Base-by-base conservation (phyloP, 257 asterid genomes). In the Cynanchum wilfordii region DNA sequence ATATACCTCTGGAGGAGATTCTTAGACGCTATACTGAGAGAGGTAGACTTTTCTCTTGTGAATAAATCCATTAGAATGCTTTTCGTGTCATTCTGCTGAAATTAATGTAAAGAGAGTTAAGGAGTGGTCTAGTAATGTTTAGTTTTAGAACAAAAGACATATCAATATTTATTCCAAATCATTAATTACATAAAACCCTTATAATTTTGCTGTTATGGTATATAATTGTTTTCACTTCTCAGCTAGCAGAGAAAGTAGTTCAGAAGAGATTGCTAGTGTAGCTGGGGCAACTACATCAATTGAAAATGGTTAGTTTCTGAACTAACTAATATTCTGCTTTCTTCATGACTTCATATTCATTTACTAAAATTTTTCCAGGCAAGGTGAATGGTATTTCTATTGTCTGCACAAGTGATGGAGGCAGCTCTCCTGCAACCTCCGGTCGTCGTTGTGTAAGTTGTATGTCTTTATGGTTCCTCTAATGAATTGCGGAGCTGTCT, bases 401-500 rank as follows among this genome's bases (percentile, higher is more conserved):
- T 54, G 64, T 45, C 55, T 58, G 68, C 73, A 83, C 78, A 73
- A 74, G 72, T 40, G 85, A 85, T 65, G 71, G 83, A 73, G 82
- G 67, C 71, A 74, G 83, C 79, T 82, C 87, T 56, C 85, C 87
- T 71, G 89, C 57, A 47, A 72, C 78, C 75, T 82, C 85, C 84
- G 96, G 94, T 87, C 96, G 92, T 86, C 89, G 89, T 89, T 88
- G 89, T 95, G 99, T 95, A 95, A 95, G 98, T 95, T 95, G 96
- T 91, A 94, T 89, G 97, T 93, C 91, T 85, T 87, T 89, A 75
- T 85, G 86, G 85, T 81, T 86, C 73, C 82, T 71, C 83, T 68
- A 66, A 78, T 79, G 80, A 70, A 51, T 82, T 80, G 75, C 76
- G 71, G 76, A 79, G 82, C 77, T 74, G 50, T 82, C 78, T 81